Conservation (phyloP, 306 rosid species). For the Begonia loranthoides region DNA sequence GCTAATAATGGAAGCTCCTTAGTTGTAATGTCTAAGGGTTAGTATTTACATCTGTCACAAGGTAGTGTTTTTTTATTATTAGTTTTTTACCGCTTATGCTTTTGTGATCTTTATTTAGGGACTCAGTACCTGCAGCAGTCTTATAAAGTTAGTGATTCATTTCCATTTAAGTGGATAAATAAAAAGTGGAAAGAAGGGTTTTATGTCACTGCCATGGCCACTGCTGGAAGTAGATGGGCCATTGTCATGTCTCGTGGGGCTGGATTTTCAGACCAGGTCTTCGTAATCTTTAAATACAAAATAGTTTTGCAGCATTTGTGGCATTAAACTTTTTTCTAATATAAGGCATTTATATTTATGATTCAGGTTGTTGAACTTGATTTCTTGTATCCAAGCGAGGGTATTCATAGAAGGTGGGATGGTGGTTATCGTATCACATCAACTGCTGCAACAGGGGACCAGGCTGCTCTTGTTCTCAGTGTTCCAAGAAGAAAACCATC, state of each 20-base stretch:
- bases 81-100: background rate
- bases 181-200: constrained; percentile 1
- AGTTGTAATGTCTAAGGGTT: constrained; percentile 1
- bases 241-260: background rate
- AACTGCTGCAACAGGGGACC: background rate
- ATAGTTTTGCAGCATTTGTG: background rate
- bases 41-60: background rate
- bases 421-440: background rate
- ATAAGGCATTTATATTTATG: background rate
- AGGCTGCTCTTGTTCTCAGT: background rate
- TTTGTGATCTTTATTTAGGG: background rate
- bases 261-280: constrained; percentile 1
- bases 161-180: background rate
- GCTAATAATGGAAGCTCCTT: constrained; percentile 1
- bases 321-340: background rate
- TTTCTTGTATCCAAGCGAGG: background rate
- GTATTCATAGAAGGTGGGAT: constrained; percentile 1
- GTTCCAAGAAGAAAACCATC: background rate
- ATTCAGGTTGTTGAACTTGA: background rate
- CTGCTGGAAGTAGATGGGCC: background rate
- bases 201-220: background rate
- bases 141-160: background rate
- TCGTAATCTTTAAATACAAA: background rate
- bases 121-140: background rate
- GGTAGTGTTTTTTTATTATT: background rate